Base-by-base conservation (phyloP, 768 basidiomycete genomes). In the Clathrus columnatus region DNA sequence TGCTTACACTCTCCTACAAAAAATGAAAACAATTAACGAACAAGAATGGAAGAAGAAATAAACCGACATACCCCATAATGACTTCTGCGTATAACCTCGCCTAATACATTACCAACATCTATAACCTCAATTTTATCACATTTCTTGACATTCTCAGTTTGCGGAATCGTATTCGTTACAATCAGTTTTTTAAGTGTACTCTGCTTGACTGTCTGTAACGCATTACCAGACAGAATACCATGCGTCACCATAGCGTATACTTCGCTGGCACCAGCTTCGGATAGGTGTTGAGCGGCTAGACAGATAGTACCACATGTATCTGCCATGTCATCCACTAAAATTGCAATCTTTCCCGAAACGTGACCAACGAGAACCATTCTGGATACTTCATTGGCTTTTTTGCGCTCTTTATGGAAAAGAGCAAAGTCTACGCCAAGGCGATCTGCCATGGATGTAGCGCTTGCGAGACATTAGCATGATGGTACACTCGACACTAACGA, bases 241-340 rank as follows among this genome's bases (percentile, higher is more conserved):
- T 99, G 96, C 36, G 93, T 95, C 59, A 99, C 94, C 67, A 99
- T 83, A 57, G 88, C 96, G 67, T 85, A 87, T 61, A 94, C 85
- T 69, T 83, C 83, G 43, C 75, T 67, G 8, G 92, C 94, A 2
- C 95, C 95, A 6, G 90, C 91, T 62, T 96, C 91, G 28, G 84
- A 73, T 54, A 99, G 77, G 60, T 96, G 91, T 60, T 81, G 76
- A 6, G 95, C 91, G 0, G 96, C 96, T 53, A 97, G 78, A 61
- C 87, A 85, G 58, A 99, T 80, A 57, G 96, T 99, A 51, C 91
- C 91, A 63, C 91, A 95, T 43, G 92, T 95, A 70, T 95, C 91
- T 27, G 92, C 91, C 92, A 99, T 97, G 75, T 99, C 96, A 75
- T 98, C 96, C 45, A 98, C 88, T 26, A 99, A 76, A 56, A 99